Evolutionary conservation across 2,329 filamentous ascomycete species (phyloP).

Genomic region (Acrodontium crateriforme): DNA sequence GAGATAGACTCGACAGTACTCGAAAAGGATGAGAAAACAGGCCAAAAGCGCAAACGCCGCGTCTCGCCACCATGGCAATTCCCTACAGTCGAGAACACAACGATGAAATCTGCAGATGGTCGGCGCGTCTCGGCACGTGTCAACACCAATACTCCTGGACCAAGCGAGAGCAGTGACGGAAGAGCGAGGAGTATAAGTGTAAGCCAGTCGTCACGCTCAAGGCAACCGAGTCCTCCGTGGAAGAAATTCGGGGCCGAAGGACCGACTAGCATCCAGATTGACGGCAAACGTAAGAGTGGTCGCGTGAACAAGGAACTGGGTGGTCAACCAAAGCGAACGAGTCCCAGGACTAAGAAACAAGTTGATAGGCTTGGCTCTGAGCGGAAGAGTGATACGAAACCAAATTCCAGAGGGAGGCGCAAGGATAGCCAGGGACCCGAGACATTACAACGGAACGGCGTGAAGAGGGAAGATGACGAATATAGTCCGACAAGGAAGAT

Average conservation of each 20-base stretch:
- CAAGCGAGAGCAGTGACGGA: constrained; percentile 12
- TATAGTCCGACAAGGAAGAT: constrained; percentile 9
- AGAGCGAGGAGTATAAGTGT: constrained; percentile 8
- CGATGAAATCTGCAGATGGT: constrained; percentile 19
- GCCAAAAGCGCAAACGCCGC: constrained; percentile 48
- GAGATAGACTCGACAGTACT: neutral
- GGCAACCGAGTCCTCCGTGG: constrained; percentile 74
- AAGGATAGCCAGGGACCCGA: no score
- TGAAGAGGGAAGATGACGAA: constrained; percentile 1
- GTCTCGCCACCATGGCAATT: constrained; percentile 22
- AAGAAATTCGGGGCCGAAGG: constrained; percentile 74
- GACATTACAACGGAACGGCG: neutral
- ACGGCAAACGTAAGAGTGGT: constrained; percentile 48
- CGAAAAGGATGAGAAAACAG: constrained; percentile 1
- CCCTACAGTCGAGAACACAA: constrained; percentile 14
- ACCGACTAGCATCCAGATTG: constrained; percentile 65
- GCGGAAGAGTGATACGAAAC: neutral
- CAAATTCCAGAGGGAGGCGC: no score
- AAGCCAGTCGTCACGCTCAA: constrained; percentile 21
- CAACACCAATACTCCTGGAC: constrained; percentile 12
- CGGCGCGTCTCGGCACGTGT: constrained; percentile 20
- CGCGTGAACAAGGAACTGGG: constrained; percentile 34
- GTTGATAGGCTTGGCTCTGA: constrained; percentile 11
- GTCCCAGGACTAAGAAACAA: constrained; percentile 18
- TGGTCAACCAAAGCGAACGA: constrained; percentile 14